These are phyloP conservation scores for Amylocarpus encephaloides DNA, from an alignment of 2,329 filamentous ascomycete species.

Conservation along the genomic window DNA sequence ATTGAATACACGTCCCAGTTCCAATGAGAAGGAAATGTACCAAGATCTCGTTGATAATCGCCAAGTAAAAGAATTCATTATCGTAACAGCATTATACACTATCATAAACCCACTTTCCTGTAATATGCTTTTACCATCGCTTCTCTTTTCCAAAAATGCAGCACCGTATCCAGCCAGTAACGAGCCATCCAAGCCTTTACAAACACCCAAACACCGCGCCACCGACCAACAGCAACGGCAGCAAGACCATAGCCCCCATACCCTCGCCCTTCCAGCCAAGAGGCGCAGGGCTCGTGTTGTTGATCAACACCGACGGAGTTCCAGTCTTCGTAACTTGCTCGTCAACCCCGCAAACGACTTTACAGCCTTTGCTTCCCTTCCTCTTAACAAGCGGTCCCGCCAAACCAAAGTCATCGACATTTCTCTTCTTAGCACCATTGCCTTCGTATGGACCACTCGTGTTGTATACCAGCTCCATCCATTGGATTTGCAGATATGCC, in stretches of 20 bases:
- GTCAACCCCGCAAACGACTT: conserved; percentile 27
- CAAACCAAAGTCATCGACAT: conserved; percentile 8
- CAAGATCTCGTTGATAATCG: too few species aligned
- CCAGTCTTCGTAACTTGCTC: conserved; percentile 23
- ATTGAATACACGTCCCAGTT: too few species aligned
- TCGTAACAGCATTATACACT: too few species aligned
- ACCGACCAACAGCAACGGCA: conserved; percentile 15
- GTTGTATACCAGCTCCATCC: conserved; percentile 30
- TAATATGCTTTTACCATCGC: too few species aligned
- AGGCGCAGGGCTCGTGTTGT: conserved; percentile 15
- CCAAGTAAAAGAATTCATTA: too few species aligned
- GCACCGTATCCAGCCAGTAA: too few species aligned
- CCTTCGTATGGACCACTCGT: conserved; percentile 21
- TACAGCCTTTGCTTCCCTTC: conserved; percentile 20
- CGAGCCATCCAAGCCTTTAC: neutral
- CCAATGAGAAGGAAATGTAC: too few species aligned
- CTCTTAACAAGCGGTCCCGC: conserved; percentile 17
- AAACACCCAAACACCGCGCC: conserved; percentile 11
- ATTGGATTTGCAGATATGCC: conserved; percentile 29
- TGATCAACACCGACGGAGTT: conserved; percentile 23
- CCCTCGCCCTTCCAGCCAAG: conserved; percentile 13
- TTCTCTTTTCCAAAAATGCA: too few species aligned
- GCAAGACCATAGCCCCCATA: conserved; percentile 12
- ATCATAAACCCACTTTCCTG: too few species aligned
- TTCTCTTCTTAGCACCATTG: conserved; percentile 8